A percentile compares a stretch with the other conserved stretches of the same genome.
Evolutionary conservation across 768 basidiomycete genomes (phyloP).

Genomic region (Albatrellus ellisii): DNA sequence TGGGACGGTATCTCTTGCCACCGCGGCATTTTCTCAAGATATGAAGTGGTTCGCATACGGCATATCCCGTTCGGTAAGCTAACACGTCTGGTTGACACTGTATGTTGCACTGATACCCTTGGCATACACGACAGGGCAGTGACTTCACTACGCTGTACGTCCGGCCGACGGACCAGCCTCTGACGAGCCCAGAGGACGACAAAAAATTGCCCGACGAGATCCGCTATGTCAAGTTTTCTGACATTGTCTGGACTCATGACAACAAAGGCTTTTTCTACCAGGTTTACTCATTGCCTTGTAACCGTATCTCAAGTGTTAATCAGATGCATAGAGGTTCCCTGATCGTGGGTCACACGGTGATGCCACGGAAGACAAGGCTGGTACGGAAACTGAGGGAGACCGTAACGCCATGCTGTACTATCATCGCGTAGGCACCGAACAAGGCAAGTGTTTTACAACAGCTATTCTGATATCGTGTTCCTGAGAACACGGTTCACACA

Average conservation of each 20-base stretch:
- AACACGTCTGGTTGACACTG: slow-evolving; percentile 1
- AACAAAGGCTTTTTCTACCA: slow-evolving; percentile 82
- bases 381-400: slow-evolving; percentile 49
- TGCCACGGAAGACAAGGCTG: slow-evolving; percentile 35
- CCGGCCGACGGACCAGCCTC: slow-evolving; percentile 46
- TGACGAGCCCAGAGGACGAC: slow-evolving; percentile 32
- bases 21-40: slow-evolving; percentile 44
- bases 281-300: slow-evolving; percentile 15
- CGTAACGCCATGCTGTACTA: slow-evolving; percentile 65
- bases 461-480: not conserved
- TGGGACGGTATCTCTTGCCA: slow-evolving; percentile 52
- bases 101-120: not conserved
- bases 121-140: slow-evolving; percentile 39
- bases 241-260: slow-evolving; percentile 63
- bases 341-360: slow-evolving; percentile 31
- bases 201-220: slow-evolving; percentile 51
- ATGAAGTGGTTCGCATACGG: slow-evolving; percentile 70
- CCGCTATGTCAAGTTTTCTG: slow-evolving; percentile 66
- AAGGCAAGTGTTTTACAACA: slow-evolving; percentile 31
- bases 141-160: slow-evolving; percentile 62
- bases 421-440: slow-evolving; percentile 57
- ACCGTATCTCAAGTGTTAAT: not conserved
- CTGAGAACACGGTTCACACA: slow-evolving; percentile 15
- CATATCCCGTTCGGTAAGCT: slow-evolving; percentile 53
- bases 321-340: slow-evolving; percentile 37